phyloP scores from a whole-genome alignment of 495 filamentous ascomycete genomes.

The Trichoderma asperelloides region DNA sequence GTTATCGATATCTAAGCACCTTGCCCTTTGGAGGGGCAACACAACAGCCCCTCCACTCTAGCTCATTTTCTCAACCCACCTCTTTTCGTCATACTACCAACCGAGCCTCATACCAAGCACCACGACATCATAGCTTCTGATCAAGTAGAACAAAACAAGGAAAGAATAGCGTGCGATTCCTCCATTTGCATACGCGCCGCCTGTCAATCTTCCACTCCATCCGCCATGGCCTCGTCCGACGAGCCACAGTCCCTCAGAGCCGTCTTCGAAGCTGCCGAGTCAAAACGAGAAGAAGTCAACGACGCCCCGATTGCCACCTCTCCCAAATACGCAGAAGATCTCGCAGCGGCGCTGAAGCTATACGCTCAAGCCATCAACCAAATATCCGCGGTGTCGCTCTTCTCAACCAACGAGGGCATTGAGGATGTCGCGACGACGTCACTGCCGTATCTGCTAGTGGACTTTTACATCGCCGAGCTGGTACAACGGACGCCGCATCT shows the following conservation, averaged over 20 bases:
- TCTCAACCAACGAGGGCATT: constrained; percentile 81
- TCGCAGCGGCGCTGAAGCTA: constrained; percentile 54
- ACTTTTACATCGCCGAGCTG: constrained; percentile 26
- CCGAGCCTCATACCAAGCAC: not conserved
- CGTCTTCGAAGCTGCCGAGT: constrained; percentile 47
- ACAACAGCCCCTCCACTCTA: not conserved
- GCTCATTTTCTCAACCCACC: not conserved
- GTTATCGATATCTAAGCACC: not conserved
- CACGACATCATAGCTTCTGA: not conserved
- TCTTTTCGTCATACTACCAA: not conserved
- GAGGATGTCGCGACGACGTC: constrained; percentile 84
- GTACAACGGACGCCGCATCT: constrained; percentile 38
- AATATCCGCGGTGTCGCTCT: constrained; percentile 62
- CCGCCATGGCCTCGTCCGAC: constrained; percentile 12
- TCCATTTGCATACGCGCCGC: not conserved
- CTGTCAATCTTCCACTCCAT: not conserved
- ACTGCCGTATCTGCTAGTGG: constrained; percentile 54
- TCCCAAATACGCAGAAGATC: constrained; percentile 54
- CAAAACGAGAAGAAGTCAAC: constrained; percentile 28
- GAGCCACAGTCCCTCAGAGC: constrained; percentile 34
- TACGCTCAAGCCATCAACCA: constrained; percentile 67
- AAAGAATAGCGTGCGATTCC: no score
- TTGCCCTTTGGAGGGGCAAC: not conserved
- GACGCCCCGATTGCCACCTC: constrained; percentile 39
- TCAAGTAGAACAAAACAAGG: not conserved